Conservation (phyloP, 2,329 filamentous ascomycete genomes). For the Dichotomopilus funicola region DNA sequence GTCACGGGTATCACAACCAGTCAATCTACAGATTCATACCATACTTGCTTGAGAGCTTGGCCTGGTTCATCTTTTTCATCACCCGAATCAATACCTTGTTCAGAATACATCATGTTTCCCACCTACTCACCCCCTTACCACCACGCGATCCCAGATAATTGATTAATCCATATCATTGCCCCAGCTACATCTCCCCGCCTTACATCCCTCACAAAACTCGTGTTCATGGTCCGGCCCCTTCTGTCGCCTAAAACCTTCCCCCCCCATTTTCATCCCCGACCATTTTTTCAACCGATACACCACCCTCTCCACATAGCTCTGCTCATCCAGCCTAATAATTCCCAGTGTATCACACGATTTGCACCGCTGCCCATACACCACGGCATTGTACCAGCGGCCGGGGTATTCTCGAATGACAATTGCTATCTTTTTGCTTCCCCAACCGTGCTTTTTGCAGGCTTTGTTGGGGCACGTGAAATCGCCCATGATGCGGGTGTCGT, state of each 20-base stretch:
- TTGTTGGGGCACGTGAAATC: background rate
- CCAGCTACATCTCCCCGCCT: background rate
- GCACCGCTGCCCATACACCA: slow-evolving; percentile 14
- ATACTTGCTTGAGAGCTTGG: too few relatives aligned
- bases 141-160: too few relatives aligned
- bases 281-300: slow-evolving; percentile 33
- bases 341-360: slow-evolving; percentile 21
- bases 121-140: too few relatives aligned
- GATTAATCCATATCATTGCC: too few relatives aligned
- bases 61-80: too few relatives aligned
- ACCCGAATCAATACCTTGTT: too few relatives aligned
- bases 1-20: too few relatives aligned
- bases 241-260: background rate
- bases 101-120: too few relatives aligned
- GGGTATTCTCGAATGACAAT: background rate
- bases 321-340: slow-evolving; percentile 24
- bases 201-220: background rate
- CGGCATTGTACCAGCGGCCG: background rate
- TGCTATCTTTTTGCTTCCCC: slow-evolving; percentile 1
- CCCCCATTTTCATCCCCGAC: slow-evolving; percentile 14
- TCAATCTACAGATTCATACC: too few relatives aligned
- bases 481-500: background rate
- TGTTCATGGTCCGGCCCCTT: background rate
- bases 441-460: background rate
- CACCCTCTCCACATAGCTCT: slow-evolving; percentile 31